phyloP scores from a whole-genome alignment of 2,329 filamentous ascomycete species.

The Drechslerella coelobrocha region DNA sequence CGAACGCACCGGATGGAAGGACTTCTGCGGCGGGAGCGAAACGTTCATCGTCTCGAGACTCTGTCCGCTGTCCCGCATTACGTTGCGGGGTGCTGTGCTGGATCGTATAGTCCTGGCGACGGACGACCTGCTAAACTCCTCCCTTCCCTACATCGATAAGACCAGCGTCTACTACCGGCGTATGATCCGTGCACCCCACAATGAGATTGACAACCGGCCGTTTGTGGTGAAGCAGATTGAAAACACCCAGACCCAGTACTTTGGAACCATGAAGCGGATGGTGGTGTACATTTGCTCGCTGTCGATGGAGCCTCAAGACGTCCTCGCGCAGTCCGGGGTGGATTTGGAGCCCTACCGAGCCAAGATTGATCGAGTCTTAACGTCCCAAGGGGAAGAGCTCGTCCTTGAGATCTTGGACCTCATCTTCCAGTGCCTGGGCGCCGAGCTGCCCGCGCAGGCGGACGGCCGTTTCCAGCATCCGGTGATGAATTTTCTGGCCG shows the following conservation, averaged over 20 bases:
- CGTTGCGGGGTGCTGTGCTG: background rate
- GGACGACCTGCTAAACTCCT: background rate
- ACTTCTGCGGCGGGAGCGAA: constrained; percentile 5
- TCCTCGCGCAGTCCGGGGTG: background rate
- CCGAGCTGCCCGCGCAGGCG: background rate
- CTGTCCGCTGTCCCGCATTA: too few relatives aligned
- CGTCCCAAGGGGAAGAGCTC: background rate
- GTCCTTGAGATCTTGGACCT: background rate
- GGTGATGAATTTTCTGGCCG: constrained; percentile 19
- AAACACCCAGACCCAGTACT: constrained; percentile 4
- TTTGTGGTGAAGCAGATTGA: background rate
- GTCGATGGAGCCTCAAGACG: background rate
- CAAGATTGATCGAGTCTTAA: background rate
- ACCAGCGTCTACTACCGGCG: constrained; percentile 4
- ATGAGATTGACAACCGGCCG: background rate
- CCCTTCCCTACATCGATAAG: constrained; percentile 10
- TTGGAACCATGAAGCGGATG: constrained; percentile 6
- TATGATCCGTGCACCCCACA: background rate
- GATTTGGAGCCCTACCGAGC: too few relatives aligned
- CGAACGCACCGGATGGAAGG: constrained; percentile 3
- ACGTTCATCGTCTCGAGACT: constrained; percentile 5
- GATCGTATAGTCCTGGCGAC: background rate
- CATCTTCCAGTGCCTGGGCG: background rate
- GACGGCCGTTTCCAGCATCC: constrained; percentile 10
- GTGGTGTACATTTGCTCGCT: constrained; percentile 14